Evolutionary conservation across 169 alveolate genomes (phyloP).

Genomic region (Cryptosporidium sp.): DNA sequence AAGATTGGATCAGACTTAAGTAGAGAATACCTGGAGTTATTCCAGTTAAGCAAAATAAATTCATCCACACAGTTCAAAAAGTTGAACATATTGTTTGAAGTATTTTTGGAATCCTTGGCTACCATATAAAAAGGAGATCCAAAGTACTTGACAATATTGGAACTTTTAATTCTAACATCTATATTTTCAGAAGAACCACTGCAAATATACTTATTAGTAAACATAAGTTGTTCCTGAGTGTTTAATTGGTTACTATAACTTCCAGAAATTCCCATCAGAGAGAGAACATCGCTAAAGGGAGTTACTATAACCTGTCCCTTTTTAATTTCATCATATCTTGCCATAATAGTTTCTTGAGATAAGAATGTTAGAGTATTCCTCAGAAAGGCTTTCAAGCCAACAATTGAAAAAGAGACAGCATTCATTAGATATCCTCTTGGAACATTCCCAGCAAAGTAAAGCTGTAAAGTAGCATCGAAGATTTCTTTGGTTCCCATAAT

Average conservation of each 20-base stretch:
- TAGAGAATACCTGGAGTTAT: conserved; percentile 22
- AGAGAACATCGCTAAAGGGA: conserved; percentile 46
- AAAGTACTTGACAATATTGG: conserved; percentile 12
- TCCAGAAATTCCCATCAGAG: conserved; percentile 61
- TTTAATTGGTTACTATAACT: conserved; percentile 8
- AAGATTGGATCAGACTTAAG: conserved; percentile 62
- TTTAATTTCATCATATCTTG: conserved; percentile 29
- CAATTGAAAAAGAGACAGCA: conserved; percentile 61
- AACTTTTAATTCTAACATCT: background rate
- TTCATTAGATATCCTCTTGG: conserved; percentile 71
- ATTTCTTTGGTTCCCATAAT: conserved; percentile 32
- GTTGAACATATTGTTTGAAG: conserved; percentile 28
- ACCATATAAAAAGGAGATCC: background rate
- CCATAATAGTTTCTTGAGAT: conserved; percentile 53
- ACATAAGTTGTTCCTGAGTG: conserved; percentile 44
- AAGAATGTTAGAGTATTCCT: conserved; percentile 53
- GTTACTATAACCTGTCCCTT: background rate
- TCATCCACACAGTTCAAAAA: conserved; percentile 63
- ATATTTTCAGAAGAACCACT: conserved; percentile 62
- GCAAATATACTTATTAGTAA: conserved; percentile 37
- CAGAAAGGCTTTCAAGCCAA: conserved; percentile 55
- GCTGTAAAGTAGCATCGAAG: conserved; percentile 50
- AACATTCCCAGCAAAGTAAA: conserved; percentile 64
- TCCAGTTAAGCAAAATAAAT: conserved; percentile 38
- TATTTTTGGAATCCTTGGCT: conserved; percentile 11